phyloP scores from a whole-genome alignment of 2,329 filamentous ascomycete species.

The Neocucurbitaria cava region DNA sequence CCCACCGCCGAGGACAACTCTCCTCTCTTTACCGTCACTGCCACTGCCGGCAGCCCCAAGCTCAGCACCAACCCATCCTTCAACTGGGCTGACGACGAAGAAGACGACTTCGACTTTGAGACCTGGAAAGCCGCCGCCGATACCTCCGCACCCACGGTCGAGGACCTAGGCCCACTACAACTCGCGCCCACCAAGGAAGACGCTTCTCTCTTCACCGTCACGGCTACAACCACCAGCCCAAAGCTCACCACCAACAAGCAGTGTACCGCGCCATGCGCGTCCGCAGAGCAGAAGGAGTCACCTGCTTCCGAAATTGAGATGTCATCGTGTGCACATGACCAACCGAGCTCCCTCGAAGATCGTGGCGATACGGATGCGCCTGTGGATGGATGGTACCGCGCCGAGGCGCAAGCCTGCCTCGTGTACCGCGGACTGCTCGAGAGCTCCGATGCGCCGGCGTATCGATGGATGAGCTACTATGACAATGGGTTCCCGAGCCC shows the following conservation, averaged over 20 bases:
- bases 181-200: background rate
- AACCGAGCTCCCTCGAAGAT: too few species aligned
- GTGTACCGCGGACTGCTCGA: slow-evolving; percentile 3
- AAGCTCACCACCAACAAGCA: too few species aligned
- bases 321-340: too few species aligned
- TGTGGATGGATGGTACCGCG: background rate
- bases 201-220: background rate
- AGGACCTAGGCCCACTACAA: slow-evolving; percentile 15
- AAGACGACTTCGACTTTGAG: slow-evolving; percentile 26
- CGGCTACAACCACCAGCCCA: too few species aligned
- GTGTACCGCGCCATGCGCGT: too few species aligned
- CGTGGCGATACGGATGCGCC: too few species aligned
- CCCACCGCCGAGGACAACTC: background rate
- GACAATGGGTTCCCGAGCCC: background rate
- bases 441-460: slow-evolving; percentile 12
- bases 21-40: background rate
- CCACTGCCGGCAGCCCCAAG: too few species aligned
- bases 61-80: background rate
- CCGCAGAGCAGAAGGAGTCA: background rate
- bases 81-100: slow-evolving; percentile 35
- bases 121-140: slow-evolving; percentile 22
- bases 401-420: background rate
- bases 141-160: slow-evolving; percentile 11
- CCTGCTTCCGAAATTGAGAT: too few species aligned
- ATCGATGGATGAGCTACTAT: slow-evolving; percentile 15